Evolutionary conservation across 75 land plant species (phyloP).

Genomic region (Pinus tabuliformis): DNA sequence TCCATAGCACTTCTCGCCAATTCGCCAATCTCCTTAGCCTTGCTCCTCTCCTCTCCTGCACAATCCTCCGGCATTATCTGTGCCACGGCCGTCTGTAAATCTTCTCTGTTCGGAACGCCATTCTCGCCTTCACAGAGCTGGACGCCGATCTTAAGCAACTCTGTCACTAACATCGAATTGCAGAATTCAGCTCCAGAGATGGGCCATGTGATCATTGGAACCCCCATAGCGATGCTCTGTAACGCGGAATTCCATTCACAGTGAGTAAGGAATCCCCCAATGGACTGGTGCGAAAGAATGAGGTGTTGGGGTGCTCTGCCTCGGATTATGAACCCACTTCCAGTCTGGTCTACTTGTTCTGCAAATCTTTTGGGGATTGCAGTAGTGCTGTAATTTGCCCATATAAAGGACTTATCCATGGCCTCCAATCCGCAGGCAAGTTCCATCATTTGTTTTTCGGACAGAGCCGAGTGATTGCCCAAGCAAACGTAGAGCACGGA

Average conservation of each 20-base stretch:
- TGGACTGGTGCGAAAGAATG: neutral
- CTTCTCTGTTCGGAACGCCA: too few relatives aligned
- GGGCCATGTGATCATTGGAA: conserved; percentile 12
- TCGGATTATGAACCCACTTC: neutral
- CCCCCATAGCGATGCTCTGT: conserved; percentile 12
- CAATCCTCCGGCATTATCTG: neutral
- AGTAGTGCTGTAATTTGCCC: neutral
- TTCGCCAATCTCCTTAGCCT: neutral
- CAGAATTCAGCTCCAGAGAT: neutral
- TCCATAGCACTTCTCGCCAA: neutral
- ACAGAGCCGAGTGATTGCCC: neutral
- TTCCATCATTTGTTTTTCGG: neutral
- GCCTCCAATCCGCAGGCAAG: too few relatives aligned
- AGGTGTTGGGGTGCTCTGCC: neutral
- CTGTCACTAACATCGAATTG: neutral
- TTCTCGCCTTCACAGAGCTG: neutral
- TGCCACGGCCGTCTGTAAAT: neutral
- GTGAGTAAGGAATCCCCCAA: neutral
- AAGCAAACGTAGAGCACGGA: conserved; percentile 13
- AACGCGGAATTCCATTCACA: conserved; percentile 12
- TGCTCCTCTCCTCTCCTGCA: neutral
- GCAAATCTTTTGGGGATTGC: neutral
- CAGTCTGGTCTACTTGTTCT: conserved; percentile 3
- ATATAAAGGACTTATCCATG: too few relatives aligned
- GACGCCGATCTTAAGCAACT: neutral